Conservation (phyloP, 2,329 filamentous ascomycete genomes). For the Passalora sequoiae region DNA sequence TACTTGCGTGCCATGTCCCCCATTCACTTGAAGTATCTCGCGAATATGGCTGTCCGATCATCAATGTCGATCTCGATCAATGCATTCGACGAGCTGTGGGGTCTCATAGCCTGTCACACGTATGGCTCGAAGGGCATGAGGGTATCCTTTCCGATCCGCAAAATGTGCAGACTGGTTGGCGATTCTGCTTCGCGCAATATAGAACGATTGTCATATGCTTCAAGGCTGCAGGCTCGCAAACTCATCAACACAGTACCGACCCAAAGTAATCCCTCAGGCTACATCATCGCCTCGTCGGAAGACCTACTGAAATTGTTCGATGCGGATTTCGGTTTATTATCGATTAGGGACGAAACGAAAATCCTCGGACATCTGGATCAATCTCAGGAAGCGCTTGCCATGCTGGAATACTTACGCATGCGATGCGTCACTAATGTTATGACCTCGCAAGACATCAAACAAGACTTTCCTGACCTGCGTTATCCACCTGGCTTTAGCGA, state of each 20-base stretch:
- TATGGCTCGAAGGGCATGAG: slow-evolving; percentile 76
- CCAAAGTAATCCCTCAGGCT: slow-evolving; percentile 75
- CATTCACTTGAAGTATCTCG: slow-evolving; percentile 80
- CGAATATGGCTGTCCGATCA: slow-evolving; percentile 84
- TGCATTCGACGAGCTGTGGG: slow-evolving; percentile 80
- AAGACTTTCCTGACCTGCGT: slow-evolving; percentile 74
- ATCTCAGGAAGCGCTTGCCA: slow-evolving; percentile 74
- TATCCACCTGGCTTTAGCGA: slow-evolving; percentile 74
- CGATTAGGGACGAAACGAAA: slow-evolving; percentile 83
- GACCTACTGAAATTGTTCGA: slow-evolving; percentile 79
- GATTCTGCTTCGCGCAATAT: slow-evolving; percentile 84
- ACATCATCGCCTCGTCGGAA: slow-evolving; percentile 84
- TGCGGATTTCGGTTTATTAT: slow-evolving; percentile 79
- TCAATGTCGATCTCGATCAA: slow-evolving; percentile 95
- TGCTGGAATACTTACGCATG: slow-evolving; percentile 79
- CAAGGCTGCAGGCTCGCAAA: slow-evolving; percentile 76
- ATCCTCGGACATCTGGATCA: slow-evolving; percentile 70
- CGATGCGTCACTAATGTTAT: slow-evolving; percentile 68
- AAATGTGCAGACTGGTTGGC: slow-evolving; percentile 84
- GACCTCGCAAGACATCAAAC: slow-evolving; percentile 67
- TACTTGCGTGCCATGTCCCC: slow-evolving; percentile 88
- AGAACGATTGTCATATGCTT: slow-evolving; percentile 79
- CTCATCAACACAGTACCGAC: slow-evolving; percentile 81
- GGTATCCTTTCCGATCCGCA: slow-evolving; percentile 85
- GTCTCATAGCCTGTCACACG: slow-evolving; percentile 77